Percentiles rank a stretch among this genome's conserved stretches.
Evolutionary conservation across 495 filamentous ascomycete genomes (phyloP).

Genomic region (Neurospora pannonica): DNA sequence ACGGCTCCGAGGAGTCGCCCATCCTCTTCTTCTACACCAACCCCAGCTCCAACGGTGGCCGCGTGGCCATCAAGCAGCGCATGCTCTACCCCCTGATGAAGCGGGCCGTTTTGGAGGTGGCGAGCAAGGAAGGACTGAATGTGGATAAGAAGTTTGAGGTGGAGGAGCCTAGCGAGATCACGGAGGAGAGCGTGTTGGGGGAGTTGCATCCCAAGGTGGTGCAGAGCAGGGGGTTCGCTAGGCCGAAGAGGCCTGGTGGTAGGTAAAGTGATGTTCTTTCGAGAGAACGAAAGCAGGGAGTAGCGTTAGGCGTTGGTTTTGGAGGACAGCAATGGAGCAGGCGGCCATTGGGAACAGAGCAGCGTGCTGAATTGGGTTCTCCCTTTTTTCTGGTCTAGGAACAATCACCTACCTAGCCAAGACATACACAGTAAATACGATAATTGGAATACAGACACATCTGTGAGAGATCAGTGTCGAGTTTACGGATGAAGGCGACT

Average conservation of each 20-base stretch:
- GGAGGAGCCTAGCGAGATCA: constrained; percentile 67
- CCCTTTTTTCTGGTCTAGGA: not conserved
- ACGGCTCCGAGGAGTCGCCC: constrained; percentile 47
- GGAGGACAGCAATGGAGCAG: not conserved
- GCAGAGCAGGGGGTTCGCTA: constrained; percentile 63
- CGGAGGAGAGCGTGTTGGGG: constrained; percentile 54
- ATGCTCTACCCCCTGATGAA: constrained; percentile 92
- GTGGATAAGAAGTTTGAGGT: constrained; percentile 64
- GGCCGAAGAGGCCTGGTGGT: constrained; percentile 81
- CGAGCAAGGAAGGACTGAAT: constrained; percentile 57
- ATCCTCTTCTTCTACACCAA: constrained; percentile 95
- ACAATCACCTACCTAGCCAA: not conserved
- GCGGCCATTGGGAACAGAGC: no score
- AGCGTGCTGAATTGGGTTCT: no score
- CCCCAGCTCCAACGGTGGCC: constrained; percentile 51
- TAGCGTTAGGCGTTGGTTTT: not conserved
- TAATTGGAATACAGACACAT: not conserved
- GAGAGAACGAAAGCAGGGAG: no score
- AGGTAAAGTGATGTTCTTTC: no score
- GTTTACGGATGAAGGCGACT: no score
- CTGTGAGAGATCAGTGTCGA: no score
- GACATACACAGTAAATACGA: not conserved
- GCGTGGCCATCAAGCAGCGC: constrained; percentile 70
- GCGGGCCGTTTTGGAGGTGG: constrained; percentile 56
- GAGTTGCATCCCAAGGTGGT: constrained; percentile 69